Percentiles rank a stretch among this genome's conserved stretches.
phyloP scores from a whole-genome alignment of 176 grass and related monocot species.

The Stipa capillata region DNA sequence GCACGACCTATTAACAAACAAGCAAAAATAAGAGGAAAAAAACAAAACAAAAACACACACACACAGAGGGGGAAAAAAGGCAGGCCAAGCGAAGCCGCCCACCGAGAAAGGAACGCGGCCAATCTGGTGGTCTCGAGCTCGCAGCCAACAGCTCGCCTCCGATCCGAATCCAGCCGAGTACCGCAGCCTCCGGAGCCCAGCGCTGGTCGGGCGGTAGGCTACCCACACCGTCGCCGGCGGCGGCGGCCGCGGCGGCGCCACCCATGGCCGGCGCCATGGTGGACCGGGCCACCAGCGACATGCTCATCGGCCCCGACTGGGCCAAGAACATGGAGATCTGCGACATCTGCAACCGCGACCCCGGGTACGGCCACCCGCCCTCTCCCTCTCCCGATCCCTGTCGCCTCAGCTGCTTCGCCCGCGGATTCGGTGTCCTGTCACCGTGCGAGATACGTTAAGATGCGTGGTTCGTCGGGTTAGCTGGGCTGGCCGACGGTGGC shows the following conservation, averaged over 20 bases:
- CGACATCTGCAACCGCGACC: conserved; percentile 90
- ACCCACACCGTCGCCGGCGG: no score
- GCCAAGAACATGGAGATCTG: conserved; percentile 99
- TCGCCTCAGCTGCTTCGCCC: neutral
- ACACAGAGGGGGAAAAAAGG: no score
- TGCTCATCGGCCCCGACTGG: conserved; percentile 91
- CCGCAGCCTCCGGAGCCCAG: neutral
- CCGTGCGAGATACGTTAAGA: neutral
- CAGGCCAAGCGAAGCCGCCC: neutral
- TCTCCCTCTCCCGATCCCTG: neutral
- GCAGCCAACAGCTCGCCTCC: neutral
- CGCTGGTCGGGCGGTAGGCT: neutral
- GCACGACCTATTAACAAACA: neutral
- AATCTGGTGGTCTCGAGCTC: conserved; percentile 13
- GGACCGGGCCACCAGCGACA: conserved; percentile 77
- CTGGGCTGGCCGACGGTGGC: neutral
- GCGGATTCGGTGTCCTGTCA: neutral
- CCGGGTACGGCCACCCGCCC: conserved; percentile 40
- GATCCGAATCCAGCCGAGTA: conserved; percentile 21
- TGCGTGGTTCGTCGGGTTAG: neutral
- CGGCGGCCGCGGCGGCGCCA: no score
- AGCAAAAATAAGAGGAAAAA: neutral
- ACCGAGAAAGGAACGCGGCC: neutral
- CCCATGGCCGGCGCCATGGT: conserved; percentile 66
- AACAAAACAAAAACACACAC: no score